These are phyloP conservation scores for Debaryomyces subglobosus DNA, from an alignment of 1,139 yeast genomes.

Conservation along the genomic window DNA sequence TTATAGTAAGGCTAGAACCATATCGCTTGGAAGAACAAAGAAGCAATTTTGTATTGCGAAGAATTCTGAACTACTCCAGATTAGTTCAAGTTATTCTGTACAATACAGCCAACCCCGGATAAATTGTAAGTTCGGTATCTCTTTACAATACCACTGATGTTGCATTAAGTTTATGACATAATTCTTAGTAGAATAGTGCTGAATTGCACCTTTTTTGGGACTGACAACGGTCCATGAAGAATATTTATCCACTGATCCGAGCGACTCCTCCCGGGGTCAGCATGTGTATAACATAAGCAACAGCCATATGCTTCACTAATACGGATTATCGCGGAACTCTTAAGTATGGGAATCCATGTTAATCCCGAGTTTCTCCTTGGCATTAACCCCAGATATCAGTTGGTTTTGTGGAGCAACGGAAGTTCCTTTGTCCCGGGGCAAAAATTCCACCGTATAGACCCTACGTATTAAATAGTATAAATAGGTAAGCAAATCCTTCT, in stretches of 20 bases:
- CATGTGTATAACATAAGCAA: neutral
- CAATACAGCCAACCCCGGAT: neutral
- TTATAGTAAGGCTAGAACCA: neutral
- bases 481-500: constrained; percentile 1
- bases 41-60: neutral
- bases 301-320: neutral
- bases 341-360: neutral
- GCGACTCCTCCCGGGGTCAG: neutral
- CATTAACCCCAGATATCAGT: constrained; percentile 2
- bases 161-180: too few species aligned
- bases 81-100: neutral
- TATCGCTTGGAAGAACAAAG: neutral
- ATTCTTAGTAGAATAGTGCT: neutral
- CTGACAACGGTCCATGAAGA: neutral
- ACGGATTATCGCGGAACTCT: constrained; percentile 3
- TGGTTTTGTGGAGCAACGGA: constrained; percentile 7
- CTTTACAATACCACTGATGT: neutral
- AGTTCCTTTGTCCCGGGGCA: constrained; percentile 9
- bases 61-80: neutral
- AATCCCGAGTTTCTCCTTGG: constrained; percentile 3
- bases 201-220: neutral
- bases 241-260: constrained; percentile 5
- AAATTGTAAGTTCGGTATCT: neutral
- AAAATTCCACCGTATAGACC: neutral
- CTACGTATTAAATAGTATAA: neutral